phyloP scores from a whole-genome alignment of 2,329 filamentous ascomycete species.

The Exophiala oligosperma region DNA sequence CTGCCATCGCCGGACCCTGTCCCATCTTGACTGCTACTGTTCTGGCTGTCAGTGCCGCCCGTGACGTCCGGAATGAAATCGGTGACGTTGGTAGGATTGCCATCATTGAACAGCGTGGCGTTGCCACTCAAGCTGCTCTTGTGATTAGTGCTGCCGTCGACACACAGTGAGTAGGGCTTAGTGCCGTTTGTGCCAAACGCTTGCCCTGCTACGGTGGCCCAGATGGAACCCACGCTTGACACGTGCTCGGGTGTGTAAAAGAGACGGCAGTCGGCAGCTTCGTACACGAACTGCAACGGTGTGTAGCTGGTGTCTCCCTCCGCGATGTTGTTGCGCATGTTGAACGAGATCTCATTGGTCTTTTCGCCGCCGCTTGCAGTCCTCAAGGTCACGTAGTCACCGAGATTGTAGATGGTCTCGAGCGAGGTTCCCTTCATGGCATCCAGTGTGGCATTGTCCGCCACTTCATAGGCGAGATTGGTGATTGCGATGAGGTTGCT shows the following conservation, averaged over 20 bases:
- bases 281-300: conserved; percentile 40
- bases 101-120: conserved; percentile 13
- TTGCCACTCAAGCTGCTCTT: conserved; percentile 22
- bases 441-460: too few species aligned
- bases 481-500: too few species aligned
- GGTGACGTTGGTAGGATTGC: conserved; percentile 16
- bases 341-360: too few species aligned
- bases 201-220: conserved; percentile 12
- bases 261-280: conserved; percentile 59
- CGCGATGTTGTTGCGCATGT: too few species aligned
- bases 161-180: conserved; percentile 6
- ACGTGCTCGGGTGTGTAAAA: conserved; percentile 13
- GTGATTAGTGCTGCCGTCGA: conserved; percentile 8
- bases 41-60: neutral
- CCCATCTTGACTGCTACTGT: neutral
- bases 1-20: neutral
- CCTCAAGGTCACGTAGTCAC: too few species aligned
- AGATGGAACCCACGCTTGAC: conserved; percentile 1
- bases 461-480: too few species aligned
- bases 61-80: neutral
- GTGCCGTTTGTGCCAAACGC: conserved; percentile 13
- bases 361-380: too few species aligned
- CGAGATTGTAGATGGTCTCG: too few species aligned
- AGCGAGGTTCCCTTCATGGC: too few species aligned
- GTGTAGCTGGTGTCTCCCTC: too few species aligned